Evolutionary conservation across 2,329 filamentous ascomycete genomes (phyloP), one percentile per base, ranked within the genome.

Genomic region (Acrocalymma vagum): DNA sequence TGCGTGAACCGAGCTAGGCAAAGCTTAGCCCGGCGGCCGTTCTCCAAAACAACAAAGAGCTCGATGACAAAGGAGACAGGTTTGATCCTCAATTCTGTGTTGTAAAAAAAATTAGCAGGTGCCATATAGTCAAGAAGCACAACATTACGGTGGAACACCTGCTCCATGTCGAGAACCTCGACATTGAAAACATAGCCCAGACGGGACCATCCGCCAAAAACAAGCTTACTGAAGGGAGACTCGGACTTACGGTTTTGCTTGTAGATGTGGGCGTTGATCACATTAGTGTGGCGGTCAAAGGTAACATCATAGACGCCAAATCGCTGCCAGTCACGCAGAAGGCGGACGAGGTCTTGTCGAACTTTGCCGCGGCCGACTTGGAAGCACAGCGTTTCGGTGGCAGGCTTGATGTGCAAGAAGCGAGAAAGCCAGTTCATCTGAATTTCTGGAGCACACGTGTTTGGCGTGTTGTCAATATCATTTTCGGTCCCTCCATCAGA

Each of bases 341-440:
- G 75, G 33, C 82, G 81, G 16, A 86, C 80, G 14, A 95, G 78
- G 60, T 95, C 91, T 60, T 88, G 87, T 28, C 90, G 84, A 28
- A 87, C 87, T 45, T 84, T 82, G n/a, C 79, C 78, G 55, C 87
- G 86, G 5, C 86, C 83, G 16, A 90, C 78, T 3, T 79, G 79
- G 65, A 96, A 85, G 65, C 90, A 94, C 11, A 96, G 71, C 18
- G 88, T 80, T 50, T 83, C 83, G 11, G 78, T 86, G 0, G 86
- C 88, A 1, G 93, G 93, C 66, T 94, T 96, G 63, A 96, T 86
- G 39, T 90, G 84, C 74, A 97, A 90, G 29, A 97, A 83, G 11
- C 90, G 87, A 20, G 90, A 87, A 37, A 97, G 81, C 92, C 93
- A 96, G 55, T 87, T 95, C 61, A 55, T 60, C 34, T 71, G 90